phyloP scores from a whole-genome alignment of 2,329 filamentous ascomycete genomes.

The Graphilbum sp. region DNA sequence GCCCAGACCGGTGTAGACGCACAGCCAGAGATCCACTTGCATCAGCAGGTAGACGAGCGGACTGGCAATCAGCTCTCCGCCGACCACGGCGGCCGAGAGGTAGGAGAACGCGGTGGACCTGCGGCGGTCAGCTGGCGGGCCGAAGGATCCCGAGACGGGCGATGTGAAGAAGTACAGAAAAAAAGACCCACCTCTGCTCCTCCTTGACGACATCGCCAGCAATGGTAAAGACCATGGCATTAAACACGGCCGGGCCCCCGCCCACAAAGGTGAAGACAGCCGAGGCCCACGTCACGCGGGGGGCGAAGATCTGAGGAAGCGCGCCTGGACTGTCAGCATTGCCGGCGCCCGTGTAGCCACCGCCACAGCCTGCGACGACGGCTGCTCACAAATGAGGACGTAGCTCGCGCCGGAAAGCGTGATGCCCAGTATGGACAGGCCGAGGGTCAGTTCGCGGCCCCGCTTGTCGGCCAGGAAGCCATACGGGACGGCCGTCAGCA shows the following conservation, averaged over 20 bases:
- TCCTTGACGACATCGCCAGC: not conserved
- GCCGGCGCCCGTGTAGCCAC: not conserved
- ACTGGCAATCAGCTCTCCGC: not conserved
- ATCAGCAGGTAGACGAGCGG: not conserved
- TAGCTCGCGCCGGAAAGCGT: not conserved
- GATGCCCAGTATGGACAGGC: conserved; percentile 1
- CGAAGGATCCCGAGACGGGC: not conserved
- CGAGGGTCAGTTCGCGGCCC: not conserved
- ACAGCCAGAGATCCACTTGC: not conserved
- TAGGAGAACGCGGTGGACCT: not conserved
- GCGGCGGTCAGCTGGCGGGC: not conserved
- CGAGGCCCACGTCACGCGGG: not conserved
- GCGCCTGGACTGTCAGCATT: not conserved
- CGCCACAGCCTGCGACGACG: not conserved
- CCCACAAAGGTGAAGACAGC: not conserved
- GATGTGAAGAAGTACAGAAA: not conserved
- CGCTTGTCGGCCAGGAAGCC: not conserved
- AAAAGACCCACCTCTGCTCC: not conserved
- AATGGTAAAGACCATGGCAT: conserved; percentile 1
- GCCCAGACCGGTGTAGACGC: not conserved
- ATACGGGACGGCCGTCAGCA: not conserved
- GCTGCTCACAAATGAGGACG: not conserved
- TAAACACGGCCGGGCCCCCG: not conserved
- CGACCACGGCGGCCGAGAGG: not conserved
- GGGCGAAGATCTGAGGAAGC: not conserved